A percentile compares a stretch with the other conserved stretches of the same genome.
These are phyloP conservation scores for Pyricularia sp. DNA, from an alignment of 2,329 filamentous ascomycete species.

Conservation along the genomic window DNA sequence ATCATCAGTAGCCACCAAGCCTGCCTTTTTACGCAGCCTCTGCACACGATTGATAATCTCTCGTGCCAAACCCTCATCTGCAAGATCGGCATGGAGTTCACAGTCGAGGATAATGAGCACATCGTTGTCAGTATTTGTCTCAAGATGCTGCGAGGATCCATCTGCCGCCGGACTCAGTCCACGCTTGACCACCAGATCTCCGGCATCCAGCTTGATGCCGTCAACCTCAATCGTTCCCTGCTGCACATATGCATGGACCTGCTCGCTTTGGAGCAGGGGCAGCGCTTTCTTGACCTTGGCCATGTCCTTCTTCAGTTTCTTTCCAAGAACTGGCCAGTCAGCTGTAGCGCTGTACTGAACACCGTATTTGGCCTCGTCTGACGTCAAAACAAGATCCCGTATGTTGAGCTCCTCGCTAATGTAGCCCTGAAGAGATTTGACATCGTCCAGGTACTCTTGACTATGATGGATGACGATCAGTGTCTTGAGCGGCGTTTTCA, in stretches of 20 bases:
- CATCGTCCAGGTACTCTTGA: constrained; percentile 69
- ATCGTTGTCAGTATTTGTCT: constrained; percentile 79
- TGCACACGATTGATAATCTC: constrained; percentile 93
- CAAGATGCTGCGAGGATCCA: constrained; percentile 53
- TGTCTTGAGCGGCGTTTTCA: constrained; percentile 86
- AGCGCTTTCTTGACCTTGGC: constrained; percentile 84
- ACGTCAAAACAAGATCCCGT: constrained; percentile 68
- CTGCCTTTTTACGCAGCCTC: constrained; percentile 84
- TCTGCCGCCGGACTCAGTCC: constrained; percentile 57
- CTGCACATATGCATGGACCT: constrained; percentile 67
- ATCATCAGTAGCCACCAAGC: constrained; percentile 81
- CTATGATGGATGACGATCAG: constrained; percentile 81
- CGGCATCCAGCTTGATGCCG: constrained; percentile 69
- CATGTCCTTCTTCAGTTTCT: constrained; percentile 95
- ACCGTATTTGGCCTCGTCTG: constrained; percentile 80
- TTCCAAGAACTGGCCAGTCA: constrained; percentile 88
- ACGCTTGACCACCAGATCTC: constrained; percentile 72
- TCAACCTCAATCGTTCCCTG: constrained; percentile 68
- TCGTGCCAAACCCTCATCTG: constrained; percentile 75
- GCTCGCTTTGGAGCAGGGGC: constrained; percentile 60
- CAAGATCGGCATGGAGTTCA: constrained; percentile 67
- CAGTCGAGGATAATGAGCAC: constrained; percentile 75
- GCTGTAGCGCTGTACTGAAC: constrained; percentile 83
- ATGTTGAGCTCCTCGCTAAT: constrained; percentile 88
- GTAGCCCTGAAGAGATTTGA: constrained; percentile 75